Evolutionary conservation across 2,329 filamentous ascomycete genomes (phyloP), one percentile per base, ranked within the genome.

Genomic region (Colletotrichum sp.): DNA sequence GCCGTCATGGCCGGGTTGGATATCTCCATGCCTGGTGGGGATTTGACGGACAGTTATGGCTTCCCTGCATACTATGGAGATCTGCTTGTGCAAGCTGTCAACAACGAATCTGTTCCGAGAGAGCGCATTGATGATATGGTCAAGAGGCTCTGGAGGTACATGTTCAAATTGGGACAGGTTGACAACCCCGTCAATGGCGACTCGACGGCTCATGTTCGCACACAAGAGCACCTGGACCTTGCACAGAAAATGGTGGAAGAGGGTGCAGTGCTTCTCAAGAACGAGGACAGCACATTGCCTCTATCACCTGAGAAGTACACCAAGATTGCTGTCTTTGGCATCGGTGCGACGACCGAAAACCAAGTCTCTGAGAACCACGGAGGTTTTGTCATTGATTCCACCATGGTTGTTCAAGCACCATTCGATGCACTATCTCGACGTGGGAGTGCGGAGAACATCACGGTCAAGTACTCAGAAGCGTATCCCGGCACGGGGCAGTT

Each of bases 61-160:
- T 58, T 58, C 0, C 55, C 55, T 0, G 55, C 55, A 12, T 58
- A 58, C 4, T 58, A 58, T 28, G 55, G 55, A 28, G 24, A 58
- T 1, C 0, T 58, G 7, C 55, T 58, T 1, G 55, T 58, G 13
- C 2, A 58, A 18, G 24, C 55, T 10, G 24, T 95, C 7, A 85
- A 96, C 48, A 97, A 97, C 78, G 92, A 92, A 5, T 95, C 94
- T 6, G 86, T 97, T 0, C 55, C 55, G 24, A 58, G 14, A n/a
- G 55, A 32, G 4, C 66, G 55, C n/a, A 24, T 69, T 36, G 52
- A 32, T 8, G 30, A 63, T 18, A 61, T 66, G n/a, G 56, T 69
- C n/a, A 52, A 58, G 14, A 58, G 56, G 14, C 56, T 72, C 8
- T 63, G 69, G 16, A 36, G 38, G 7, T 52, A 62, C 28, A 75